Evolutionary conservation across 2,329 filamentous ascomycete genomes (phyloP).

Genomic region (Colletotrichum limetticola): DNA sequence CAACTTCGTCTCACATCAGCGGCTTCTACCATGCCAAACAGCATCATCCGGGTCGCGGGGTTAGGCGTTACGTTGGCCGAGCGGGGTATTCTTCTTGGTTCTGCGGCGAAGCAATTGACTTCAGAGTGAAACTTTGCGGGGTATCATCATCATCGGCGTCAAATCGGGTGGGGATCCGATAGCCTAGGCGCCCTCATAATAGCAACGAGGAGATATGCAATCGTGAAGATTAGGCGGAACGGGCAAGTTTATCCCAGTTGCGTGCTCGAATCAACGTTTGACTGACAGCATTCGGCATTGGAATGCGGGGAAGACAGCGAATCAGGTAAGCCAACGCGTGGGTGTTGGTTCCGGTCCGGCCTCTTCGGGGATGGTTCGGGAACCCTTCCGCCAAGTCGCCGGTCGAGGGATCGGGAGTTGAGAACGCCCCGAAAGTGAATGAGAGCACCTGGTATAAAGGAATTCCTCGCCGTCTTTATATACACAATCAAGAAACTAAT

Average conservation of each 20-base stretch:
- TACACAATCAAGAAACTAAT: neutral
- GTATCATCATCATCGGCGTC: neutral
- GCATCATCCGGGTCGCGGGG: neutral
- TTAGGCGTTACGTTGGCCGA: constrained; percentile 13
- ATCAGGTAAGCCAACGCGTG: constrained; percentile 17
- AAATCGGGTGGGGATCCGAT: constrained; percentile 20
- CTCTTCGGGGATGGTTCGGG: constrained; percentile 29
- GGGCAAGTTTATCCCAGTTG: constrained; percentile 20
- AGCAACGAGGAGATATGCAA: neutral
- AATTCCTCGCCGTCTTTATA: constrained; percentile 3
- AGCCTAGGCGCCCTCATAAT: neutral
- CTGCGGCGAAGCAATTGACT: constrained; percentile 5
- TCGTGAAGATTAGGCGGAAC: constrained; percentile 16
- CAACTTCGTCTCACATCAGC: neutral
- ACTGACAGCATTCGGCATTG: neutral
- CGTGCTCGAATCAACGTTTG: constrained; percentile 19
- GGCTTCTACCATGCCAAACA: neutral
- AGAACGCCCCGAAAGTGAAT: neutral
- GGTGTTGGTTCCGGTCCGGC: constrained; percentile 13
- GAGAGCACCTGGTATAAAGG: neutral
- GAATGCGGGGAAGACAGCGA: constrained; percentile 29
- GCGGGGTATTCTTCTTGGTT: constrained; percentile 11
- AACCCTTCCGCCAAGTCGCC: constrained; percentile 13
- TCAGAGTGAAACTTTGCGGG: constrained; percentile 16
- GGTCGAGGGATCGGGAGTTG: constrained; percentile 10